phyloP scores from a whole-genome alignment of 116 monocot species.

The Iris pallida region DNA sequence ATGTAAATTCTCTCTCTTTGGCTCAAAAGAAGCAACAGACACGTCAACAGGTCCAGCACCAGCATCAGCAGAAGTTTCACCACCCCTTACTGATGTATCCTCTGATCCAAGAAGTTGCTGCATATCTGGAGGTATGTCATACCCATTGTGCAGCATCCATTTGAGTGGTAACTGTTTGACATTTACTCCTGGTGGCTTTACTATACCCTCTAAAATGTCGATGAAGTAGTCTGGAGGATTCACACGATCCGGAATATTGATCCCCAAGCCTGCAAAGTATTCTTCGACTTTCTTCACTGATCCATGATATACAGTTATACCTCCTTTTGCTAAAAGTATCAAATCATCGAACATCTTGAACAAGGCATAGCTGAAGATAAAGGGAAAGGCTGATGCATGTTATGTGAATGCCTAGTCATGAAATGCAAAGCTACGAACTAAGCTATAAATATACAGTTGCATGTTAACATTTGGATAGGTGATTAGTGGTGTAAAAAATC shows the following conservation, averaged over 20 bases:
- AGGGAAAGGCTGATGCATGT: not conserved
- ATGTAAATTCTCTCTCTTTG: constrained; percentile 45
- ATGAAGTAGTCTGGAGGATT: constrained; percentile 67
- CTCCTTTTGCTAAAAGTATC: constrained; percentile 64
- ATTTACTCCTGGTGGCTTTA: constrained; percentile 37
- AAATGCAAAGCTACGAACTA: too few relatives aligned
- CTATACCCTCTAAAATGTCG: constrained; percentile 54
- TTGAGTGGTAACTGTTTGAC: constrained; percentile 35
- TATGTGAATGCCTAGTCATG: too few relatives aligned
- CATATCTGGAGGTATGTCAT: constrained; percentile 46
- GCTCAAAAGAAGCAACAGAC: constrained; percentile 31
- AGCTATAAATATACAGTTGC: too few relatives aligned
- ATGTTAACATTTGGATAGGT: too few relatives aligned
- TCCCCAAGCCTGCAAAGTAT: constrained; percentile 47
- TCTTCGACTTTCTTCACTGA: constrained; percentile 57
- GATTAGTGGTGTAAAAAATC: too few relatives aligned
- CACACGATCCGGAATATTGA: constrained; percentile 53
- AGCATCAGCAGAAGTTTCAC: constrained; percentile 10
- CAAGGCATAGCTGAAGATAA: constrained; percentile 43
- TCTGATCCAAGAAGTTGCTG: constrained; percentile 15
- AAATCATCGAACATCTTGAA: constrained; percentile 68
- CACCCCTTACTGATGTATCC: constrained; percentile 17
- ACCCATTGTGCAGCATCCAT: constrained; percentile 48
- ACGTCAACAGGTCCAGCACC: constrained; percentile 1
- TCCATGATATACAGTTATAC: constrained; percentile 51